phyloP scores from a whole-genome alignment of 352 stramenopile genomes.

The Phytophthora sp. region DNA sequence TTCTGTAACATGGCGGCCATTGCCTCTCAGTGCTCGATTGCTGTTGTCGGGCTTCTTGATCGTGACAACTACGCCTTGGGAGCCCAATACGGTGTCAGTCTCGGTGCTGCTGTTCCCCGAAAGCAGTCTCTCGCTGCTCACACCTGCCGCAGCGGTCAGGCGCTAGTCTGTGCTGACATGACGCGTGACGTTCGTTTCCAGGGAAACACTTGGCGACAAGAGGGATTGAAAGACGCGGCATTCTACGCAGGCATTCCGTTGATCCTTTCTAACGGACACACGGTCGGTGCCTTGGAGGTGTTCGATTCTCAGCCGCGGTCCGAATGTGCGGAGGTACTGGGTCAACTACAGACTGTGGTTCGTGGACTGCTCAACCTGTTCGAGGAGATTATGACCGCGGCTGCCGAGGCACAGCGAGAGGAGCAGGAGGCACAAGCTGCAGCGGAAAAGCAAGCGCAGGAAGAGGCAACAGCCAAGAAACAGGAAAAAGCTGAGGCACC shows the following conservation, averaged over 20 bases:
- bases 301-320: constrained; percentile 60
- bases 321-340: constrained; percentile 66
- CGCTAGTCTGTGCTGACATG: constrained; percentile 75
- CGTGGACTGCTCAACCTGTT: constrained; percentile 76
- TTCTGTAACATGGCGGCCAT: constrained; percentile 84
- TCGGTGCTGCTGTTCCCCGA: constrained; percentile 30
- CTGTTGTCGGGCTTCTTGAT: constrained; percentile 69
- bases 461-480: constrained; percentile 17
- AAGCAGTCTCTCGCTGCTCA: constrained; percentile 66
- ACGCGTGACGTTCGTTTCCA: constrained; percentile 69
- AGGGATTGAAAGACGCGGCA: constrained; percentile 41
- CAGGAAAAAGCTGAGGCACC: constrained; percentile 29
- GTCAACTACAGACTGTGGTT: constrained; percentile 78
- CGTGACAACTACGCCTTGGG: constrained; percentile 59
- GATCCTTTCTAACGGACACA: constrained; percentile 69
- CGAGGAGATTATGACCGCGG: constrained; percentile 63
- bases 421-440: constrained; percentile 18
- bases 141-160: constrained; percentile 63
- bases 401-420: constrained; percentile 30
- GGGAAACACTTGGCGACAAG: constrained; percentile 61
- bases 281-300: constrained; percentile 75
- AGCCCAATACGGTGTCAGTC: constrained; percentile 48
- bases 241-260: constrained; percentile 89
- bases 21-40: constrained; percentile 68
- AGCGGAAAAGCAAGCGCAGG: constrained; percentile 14